Percentiles rank a stretch among this genome's conserved stretches.
These are phyloP conservation scores for Pyracantha coccinea DNA, from an alignment of 331 rosid genomes.

Conservation along the genomic window DNA sequence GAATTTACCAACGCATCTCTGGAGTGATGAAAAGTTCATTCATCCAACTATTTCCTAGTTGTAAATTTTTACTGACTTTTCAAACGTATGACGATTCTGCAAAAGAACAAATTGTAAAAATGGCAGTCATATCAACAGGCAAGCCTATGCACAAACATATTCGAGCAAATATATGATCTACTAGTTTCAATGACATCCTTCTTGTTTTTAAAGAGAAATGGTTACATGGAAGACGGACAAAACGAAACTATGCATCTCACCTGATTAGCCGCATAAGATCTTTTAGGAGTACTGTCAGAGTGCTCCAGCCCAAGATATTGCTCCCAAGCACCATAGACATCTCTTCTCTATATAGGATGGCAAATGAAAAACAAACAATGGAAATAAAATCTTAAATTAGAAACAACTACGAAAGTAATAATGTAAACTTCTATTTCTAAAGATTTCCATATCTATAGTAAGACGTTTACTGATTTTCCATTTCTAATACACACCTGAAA, in stretches of 20 bases:
- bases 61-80: slow-evolving; percentile 92
- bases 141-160: neutral
- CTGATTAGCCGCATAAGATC: slow-evolving; percentile 77
- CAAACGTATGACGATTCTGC: slow-evolving; percentile 87
- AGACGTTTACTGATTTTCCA: neutral
- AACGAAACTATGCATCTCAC: slow-evolving; percentile 16
- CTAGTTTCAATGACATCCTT: neutral
- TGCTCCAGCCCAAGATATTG: slow-evolving; percentile 96
- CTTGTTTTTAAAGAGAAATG: neutral
- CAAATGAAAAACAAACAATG: slow-evolving; percentile 10
- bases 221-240: neutral
- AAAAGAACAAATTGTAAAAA: slow-evolving; percentile 11
- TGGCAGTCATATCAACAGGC: slow-evolving; percentile 1
- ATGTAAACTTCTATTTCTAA: neutral
- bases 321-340: slow-evolving; percentile 95
- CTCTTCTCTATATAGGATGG: slow-evolving; percentile 58
- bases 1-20: slow-evolving; percentile 33
- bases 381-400: slow-evolving; percentile 7
- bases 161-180: neutral
- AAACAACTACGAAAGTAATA: neutral
- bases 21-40: slow-evolving; percentile 13
- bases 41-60: slow-evolving; percentile 43
- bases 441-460: neutral
- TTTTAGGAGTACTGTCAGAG: slow-evolving; percentile 78
- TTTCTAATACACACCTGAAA: slow-evolving; percentile 51